phyloP scores from a whole-genome alignment of 805 yeast genomes.

The Wickerhamomyces subpelliculosus region DNA sequence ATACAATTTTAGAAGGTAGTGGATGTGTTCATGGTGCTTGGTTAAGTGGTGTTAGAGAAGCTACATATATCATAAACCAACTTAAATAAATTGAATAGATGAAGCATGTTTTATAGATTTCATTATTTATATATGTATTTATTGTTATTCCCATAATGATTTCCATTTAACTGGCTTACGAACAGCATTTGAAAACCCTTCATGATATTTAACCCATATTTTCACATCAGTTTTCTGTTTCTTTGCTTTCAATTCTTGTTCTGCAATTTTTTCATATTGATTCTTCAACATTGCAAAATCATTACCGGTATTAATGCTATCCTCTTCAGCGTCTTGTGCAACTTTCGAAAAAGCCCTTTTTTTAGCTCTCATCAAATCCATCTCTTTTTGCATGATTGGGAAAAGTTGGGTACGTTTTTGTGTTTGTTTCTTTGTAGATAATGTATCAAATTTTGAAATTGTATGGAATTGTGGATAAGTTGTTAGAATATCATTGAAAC shows the following conservation, averaged over 20 bases:
- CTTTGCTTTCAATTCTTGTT: slow-evolving; percentile 21
- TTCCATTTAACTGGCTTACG: slow-evolving; percentile 76
- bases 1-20: slow-evolving; percentile 76
- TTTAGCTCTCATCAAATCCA: slow-evolving; percentile 24
- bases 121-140: too few relatives aligned
- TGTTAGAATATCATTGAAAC: slow-evolving; percentile 18
- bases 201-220: slow-evolving; percentile 86
- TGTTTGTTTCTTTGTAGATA: slow-evolving; percentile 11
- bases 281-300: slow-evolving; percentile 34
- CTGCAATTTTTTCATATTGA: slow-evolving; percentile 32
- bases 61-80: slow-evolving; percentile 26
- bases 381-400: slow-evolving; percentile 18
- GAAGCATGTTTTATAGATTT: too few relatives aligned
- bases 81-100: neutral
- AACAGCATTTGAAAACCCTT: slow-evolving; percentile 90
- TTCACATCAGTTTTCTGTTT: slow-evolving; percentile 25
- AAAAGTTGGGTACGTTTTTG: slow-evolving; percentile 16
- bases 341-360: slow-evolving; percentile 24
- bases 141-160: slow-evolving; percentile 42
- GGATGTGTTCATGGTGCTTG: slow-evolving; percentile 94
- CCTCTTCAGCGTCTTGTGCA: slow-evolving; percentile 11
- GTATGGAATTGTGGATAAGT: slow-evolving; percentile 18
- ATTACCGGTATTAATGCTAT: slow-evolving; percentile 11
- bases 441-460: slow-evolving; percentile 15
- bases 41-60: slow-evolving; percentile 63